Evolutionary conservation across 1,139 yeast genomes (phyloP).

Genomic region (Zhuliangozyma parablackwelliae): DNA sequence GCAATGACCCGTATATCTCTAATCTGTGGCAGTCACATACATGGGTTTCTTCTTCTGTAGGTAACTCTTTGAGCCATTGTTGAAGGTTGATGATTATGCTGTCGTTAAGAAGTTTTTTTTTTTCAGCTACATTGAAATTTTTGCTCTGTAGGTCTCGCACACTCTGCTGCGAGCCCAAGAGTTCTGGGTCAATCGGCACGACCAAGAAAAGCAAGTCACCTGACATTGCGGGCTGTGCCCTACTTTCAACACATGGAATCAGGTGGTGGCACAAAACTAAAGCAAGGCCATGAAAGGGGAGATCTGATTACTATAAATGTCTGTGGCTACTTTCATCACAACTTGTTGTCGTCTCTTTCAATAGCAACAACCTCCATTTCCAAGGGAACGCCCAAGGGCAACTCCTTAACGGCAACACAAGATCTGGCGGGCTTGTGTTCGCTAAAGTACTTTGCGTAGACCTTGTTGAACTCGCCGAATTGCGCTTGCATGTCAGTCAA

Average conservation of each 20-base stretch:
- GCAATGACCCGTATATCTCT: too few species aligned
- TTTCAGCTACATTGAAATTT: too few species aligned
- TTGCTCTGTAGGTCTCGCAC: too few species aligned
- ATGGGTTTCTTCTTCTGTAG: constrained; percentile 52
- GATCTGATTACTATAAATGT: too few species aligned
- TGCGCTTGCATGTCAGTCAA: constrained; percentile 76
- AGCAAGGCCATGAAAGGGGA: too few species aligned
- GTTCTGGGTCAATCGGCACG: too few species aligned
- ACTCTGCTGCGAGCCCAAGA: too few species aligned
- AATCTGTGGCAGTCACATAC: too few species aligned
- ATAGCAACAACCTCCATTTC: constrained; percentile 79
- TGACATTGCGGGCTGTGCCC: too few species aligned
- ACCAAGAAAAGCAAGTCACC: too few species aligned
- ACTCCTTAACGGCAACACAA: constrained; percentile 83
- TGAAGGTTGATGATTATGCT: constrained; percentile 3
- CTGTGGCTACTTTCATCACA: constrained; percentile 17
- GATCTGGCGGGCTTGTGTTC: constrained; percentile 93
- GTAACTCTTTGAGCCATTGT: constrained; percentile 51
- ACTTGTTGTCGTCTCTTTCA: constrained; percentile 44
- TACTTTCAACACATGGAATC: too few species aligned
- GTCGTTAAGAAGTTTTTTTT: background rate
- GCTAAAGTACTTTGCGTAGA: constrained; percentile 75
- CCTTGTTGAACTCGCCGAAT: constrained; percentile 77
- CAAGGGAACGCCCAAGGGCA: constrained; percentile 79
- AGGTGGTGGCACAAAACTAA: too few species aligned